These are phyloP conservation scores for Haplosporangium sp. DNA, from an alignment of 371 early-diverging fungal species.

Conservation along the genomic window DNA sequence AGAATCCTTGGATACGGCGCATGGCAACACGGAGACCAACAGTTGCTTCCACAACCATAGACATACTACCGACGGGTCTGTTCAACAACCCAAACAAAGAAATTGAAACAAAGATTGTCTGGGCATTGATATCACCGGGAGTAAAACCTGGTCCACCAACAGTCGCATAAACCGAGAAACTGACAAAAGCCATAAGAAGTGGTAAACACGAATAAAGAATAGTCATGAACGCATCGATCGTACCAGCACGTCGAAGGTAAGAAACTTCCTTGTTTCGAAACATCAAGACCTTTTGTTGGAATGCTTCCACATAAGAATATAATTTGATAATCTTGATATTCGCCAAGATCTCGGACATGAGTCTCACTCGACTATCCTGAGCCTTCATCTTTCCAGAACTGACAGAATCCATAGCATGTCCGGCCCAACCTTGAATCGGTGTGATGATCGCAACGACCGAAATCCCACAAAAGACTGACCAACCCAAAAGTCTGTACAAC, in stretches of 20 bases:
- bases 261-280: slow-evolving; percentile 37
- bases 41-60: slow-evolving; percentile 2
- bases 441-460: slow-evolving; percentile 14
- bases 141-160: slow-evolving; percentile 45
- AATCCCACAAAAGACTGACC: slow-evolving; percentile 19
- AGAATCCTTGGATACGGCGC: slow-evolving; percentile 37
- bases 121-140: slow-evolving; percentile 30
- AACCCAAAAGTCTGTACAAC: slow-evolving; percentile 16
- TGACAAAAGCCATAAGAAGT: slow-evolving; percentile 40
- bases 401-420: slow-evolving; percentile 10
- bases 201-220: slow-evolving; percentile 36
- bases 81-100: slow-evolving; percentile 23
- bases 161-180: slow-evolving; percentile 28
- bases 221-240: slow-evolving; percentile 20
- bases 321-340: slow-evolving; percentile 64
- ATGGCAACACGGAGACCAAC: slow-evolving; percentile 28
- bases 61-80: slow-evolving; percentile 19
- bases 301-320: slow-evolving; percentile 67
- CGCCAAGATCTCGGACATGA: slow-evolving; percentile 63
- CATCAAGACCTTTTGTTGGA: slow-evolving; percentile 24
- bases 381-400: slow-evolving; percentile 34
- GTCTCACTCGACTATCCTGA: slow-evolving; percentile 68
- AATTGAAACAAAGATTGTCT: slow-evolving; percentile 43
- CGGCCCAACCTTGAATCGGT: slow-evolving; percentile 28
- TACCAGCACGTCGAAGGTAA: slow-evolving; percentile 18